Evolutionary conservation across 1,284 basidiomycete genomes (phyloP), one percentile per base, ranked within the genome.

Genomic region (Macrocystidia cucumis): DNA sequence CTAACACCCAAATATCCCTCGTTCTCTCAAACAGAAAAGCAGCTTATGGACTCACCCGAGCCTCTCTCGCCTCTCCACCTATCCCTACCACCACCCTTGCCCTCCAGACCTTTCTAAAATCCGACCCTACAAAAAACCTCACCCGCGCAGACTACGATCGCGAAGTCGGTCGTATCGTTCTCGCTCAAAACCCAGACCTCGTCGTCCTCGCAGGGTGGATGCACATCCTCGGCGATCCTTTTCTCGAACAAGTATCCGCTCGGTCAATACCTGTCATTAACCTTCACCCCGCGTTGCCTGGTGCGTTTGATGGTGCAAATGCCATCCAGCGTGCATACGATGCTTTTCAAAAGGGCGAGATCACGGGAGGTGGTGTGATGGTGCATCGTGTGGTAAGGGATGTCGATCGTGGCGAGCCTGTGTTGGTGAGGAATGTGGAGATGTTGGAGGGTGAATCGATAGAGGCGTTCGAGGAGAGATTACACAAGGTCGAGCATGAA

Each of bases 121-220:
- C 73, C 5, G 67, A 86, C 54, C 78, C 82, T 2, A 78, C 74
- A 13, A 75, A 77, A 44, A n/a, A n/a, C n/a, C n/a, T n/a, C n/a
- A 85, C 87, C 5, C 69, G 93, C 19, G 68, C 75, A 37, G 84
- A 95, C 54, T 98, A 97, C 58, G 93, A 98, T 52, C 63, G 65
- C 9, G 86, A 87, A 48, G 73, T 98, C 4, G 92, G 91, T 1
- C 62, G 71, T 12, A 68, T 78, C 35, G 81, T 97, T 6, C 52
- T 88, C 9, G 44, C 52, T 18, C 67, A 59, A 13, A 61, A 67
- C 21, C 95, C 95, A 0, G 89, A 98, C 55, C 56, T 96, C 12
- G 75, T 98, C 38, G 88, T 98, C 2, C 69, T 98, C 17, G 95
- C 95, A 0, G 96, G 95, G 0, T 98, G 91, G 86, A 98, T 98